Base-by-base conservation (phyloP, 2,329 filamentous ascomycete species). In the Coniochaeta pulveracea region DNA sequence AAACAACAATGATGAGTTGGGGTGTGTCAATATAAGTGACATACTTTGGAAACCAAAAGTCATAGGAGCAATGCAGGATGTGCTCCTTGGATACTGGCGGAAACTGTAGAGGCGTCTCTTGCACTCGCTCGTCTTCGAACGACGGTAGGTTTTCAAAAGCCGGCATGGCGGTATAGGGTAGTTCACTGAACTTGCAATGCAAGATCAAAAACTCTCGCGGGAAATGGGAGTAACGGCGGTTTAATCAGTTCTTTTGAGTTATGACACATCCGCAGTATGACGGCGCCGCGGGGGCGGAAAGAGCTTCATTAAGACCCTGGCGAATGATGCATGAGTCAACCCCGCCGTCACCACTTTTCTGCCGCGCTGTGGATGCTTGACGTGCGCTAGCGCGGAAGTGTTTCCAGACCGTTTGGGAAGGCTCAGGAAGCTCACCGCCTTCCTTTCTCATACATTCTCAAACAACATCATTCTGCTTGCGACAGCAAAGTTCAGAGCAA, bases 61-160 rank as follows among this genome's bases (percentile, higher is more conserved):
- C 83, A 56, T 93, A 95, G 26, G 91, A 93, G 60, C 89, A 98
- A 57, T 95, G 82, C 35, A 94, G 64, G 40, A 98, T 93, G 50
- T 98, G 89, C 29, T 80, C 74, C 51, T 79, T 82, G 19, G 78
- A 85, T 37, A 94, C 72, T 1, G 85, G 85, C 14, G 86, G 83
- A 50, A 98, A 96, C 14, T 73, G 74, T 12, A 85, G 62, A 37
- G 30, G 32, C 35, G 17, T 33, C 30, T 43, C 46, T 31, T 31
- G 17, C 6, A 15, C 11, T 12, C n/a, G 19, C 30, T 24, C 23
- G 28, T 14, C 18, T 12, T 31, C 28, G 35, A 37, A 32, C 34
- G 30, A 43, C 38, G 23, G 46, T 37, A 23, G 34, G 40, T 43
- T 37, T 35, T 37, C 47, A 11, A 50, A 45, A 16, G 45, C 46